Percentiles rank a stretch among this genome's conserved stretches.
Evolutionary conservation across 176 grass and related monocot species (phyloP).

Genomic region (Pontederia crassipes): DNA sequence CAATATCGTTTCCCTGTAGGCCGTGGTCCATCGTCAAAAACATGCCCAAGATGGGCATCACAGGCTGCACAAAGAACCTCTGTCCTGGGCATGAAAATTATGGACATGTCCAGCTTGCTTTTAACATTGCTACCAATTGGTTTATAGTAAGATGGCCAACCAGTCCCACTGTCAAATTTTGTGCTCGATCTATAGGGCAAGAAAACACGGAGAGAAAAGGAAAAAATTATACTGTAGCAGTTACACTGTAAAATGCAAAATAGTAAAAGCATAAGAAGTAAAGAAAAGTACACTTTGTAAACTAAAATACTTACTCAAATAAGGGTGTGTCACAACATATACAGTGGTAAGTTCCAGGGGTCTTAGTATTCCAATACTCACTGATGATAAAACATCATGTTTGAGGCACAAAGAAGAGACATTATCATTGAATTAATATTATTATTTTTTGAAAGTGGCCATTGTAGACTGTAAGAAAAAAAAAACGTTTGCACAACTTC

Average conservation of each 20-base stretch:
- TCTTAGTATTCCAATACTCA: constrained; percentile 49
- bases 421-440: background rate
- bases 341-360: constrained; percentile 53
- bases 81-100: constrained; percentile 75
- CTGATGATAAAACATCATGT: constrained; percentile 6
- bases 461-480: background rate
- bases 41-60: constrained; percentile 73
- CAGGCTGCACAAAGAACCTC: constrained; percentile 61
- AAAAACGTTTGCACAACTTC: background rate
- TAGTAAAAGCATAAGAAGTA: background rate
- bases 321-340: constrained; percentile 69
- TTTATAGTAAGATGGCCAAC: constrained; percentile 81
- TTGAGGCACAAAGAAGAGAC: background rate
- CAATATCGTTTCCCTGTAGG: constrained; percentile 73
- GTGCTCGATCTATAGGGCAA: constrained; percentile 49
- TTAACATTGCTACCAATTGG: constrained; percentile 60
- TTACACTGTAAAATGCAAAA: background rate
- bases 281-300: constrained; percentile 3
- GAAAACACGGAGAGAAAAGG: constrained; percentile 5
- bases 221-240: background rate
- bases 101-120: constrained; percentile 64
- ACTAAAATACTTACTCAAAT: constrained; percentile 47
- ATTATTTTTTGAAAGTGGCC: background rate
- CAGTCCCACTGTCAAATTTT: constrained; percentile 82
- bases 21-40: constrained; percentile 63